phyloP scores from a whole-genome alignment of 2,329 filamentous ascomycete genomes.

The Berkeleyomyces basicola region DNA sequence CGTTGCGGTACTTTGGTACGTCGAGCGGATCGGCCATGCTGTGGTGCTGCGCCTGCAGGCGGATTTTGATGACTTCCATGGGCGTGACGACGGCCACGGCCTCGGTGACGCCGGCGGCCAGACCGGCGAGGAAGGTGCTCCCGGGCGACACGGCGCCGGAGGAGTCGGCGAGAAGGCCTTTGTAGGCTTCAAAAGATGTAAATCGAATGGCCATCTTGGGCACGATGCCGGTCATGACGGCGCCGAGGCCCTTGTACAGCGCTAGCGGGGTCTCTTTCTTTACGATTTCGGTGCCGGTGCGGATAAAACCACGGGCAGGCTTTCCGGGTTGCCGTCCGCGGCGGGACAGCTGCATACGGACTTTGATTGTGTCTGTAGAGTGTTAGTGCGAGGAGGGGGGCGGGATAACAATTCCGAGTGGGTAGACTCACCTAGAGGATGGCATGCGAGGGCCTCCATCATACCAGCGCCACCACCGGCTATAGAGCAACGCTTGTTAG shows the following conservation, averaged over 20 bases:
- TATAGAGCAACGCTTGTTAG: constrained; percentile 37
- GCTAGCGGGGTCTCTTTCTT: constrained; percentile 79
- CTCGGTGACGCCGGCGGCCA: constrained; percentile 87
- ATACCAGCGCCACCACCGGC: constrained; percentile 94
- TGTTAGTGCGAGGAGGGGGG: constrained; percentile 11
- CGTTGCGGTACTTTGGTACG: constrained; percentile 92
- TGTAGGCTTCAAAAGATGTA: constrained; percentile 92
- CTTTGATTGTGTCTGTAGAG: constrained; percentile 76
- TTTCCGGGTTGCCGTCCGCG: constrained; percentile 68
- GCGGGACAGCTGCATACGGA: constrained; percentile 94
- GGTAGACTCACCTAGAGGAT: constrained; percentile 58
- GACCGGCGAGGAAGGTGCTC: constrained; percentile 59
- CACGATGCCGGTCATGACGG: constrained; percentile 87
- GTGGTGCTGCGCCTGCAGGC: constrained; percentile 94
- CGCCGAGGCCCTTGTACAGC: constrained; percentile 95
- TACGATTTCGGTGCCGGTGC: constrained; percentile 74
- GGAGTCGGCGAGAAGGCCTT: constrained; percentile 58
- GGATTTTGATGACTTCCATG: constrained; percentile 99
- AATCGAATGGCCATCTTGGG: constrained; percentile 99
- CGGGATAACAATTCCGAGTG: not conserved
- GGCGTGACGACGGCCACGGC: constrained; percentile 91
- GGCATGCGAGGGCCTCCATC: constrained; percentile 96
- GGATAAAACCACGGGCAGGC: constrained; percentile 74
- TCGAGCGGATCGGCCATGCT: constrained; percentile 94
- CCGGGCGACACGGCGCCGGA: constrained; percentile 52